Evolutionary conservation across 495 filamentous ascomycete genomes (phyloP), one percentile per base, ranked within the genome.

Genomic region (Letharia lupina): DNA sequence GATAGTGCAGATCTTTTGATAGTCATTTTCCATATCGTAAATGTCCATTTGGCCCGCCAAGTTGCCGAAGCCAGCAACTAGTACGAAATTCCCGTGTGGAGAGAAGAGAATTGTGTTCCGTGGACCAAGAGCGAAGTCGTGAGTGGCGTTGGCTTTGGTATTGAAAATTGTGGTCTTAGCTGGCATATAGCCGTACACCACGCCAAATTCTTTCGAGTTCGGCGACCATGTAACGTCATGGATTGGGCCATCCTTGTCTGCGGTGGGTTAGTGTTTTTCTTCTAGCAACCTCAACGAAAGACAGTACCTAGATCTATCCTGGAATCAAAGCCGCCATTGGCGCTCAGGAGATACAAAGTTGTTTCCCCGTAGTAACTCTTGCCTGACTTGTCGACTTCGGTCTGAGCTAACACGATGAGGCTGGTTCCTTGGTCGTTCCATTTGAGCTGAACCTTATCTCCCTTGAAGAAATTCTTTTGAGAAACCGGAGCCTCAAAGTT

Each of bases 351-450:
- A 78, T 98, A 98, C 73, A 98, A 86, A 63, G 90, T 98, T 3
- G 94, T 98, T 81, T 98, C 94, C 72, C 95, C 94, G 70, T 98
- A 97, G 79, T 98, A 98, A 80, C 89, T 96, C 84, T 96, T 96
- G 74, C 94, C 94, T 47, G 91, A 91, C 76, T 93, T 94, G 77
- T 98, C 94, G 52, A 98, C 94, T 59, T 98, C 94, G 18, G 94
- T 98, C 80, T 98, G 94, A 68, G 94, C 93, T 73, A 98, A 86
- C 69, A 98, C 93, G 75, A 98, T 91, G 71, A 98, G 76, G 71
- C 84, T 92, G 13, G 91, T 96, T 20, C 94, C 94, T 63, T 90
- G 82, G 50, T 84, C 82, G 76, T 97, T 98, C 94, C 94, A 98
- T 80, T 97, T 97, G 69, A 98, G 79, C 77, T 96, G 90, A 45